phyloP scores from a whole-genome alignment of 345 rosid genomes.

The Diplotaxis tenuifolia region DNA sequence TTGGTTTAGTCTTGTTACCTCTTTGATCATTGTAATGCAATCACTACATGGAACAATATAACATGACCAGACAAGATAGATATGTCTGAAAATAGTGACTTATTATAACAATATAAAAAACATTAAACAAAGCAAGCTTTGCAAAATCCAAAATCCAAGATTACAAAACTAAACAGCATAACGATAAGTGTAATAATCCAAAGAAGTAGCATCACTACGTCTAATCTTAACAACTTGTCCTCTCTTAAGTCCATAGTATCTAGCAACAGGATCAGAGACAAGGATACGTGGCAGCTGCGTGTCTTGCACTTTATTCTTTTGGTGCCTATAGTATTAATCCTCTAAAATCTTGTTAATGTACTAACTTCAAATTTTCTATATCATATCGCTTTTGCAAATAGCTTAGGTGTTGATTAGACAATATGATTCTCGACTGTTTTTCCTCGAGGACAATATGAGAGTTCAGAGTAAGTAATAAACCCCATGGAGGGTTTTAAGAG shows the following conservation, averaged over 20 bases:
- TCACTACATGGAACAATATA: neutral
- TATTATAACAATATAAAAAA: neutral
- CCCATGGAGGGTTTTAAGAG: constrained; percentile 26
- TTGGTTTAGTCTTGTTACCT: constrained; percentile 16
- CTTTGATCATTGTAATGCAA: neutral
- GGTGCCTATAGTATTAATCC: too few species aligned
- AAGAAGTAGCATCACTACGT: constrained; percentile 44
- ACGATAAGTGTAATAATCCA: constrained; percentile 44
- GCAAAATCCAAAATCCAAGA: neutral
- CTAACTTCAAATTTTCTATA: too few species aligned
- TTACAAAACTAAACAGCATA: constrained; percentile 40
- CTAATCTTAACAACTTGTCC: constrained; percentile 51
- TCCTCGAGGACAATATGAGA: too few species aligned
- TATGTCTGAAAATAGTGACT: neutral
- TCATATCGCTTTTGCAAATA: too few species aligned
- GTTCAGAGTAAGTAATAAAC: constrained; percentile 2
- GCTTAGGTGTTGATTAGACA: too few species aligned
- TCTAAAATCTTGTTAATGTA: too few species aligned
- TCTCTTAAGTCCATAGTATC: constrained; percentile 45
- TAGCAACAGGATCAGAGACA: constrained; percentile 45
- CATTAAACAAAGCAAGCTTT: constrained; percentile 11
- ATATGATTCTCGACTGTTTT: too few species aligned
- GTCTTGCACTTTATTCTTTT: constrained; percentile 50
- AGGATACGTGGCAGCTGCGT: constrained; percentile 54
- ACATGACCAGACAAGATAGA: neutral